Percentiles rank a stretch among this genome's conserved stretches.
These are phyloP conservation scores for Backusella psychrophila DNA, from an alignment of 192 early-diverging fungal genomes.

Conservation along the genomic window DNA sequence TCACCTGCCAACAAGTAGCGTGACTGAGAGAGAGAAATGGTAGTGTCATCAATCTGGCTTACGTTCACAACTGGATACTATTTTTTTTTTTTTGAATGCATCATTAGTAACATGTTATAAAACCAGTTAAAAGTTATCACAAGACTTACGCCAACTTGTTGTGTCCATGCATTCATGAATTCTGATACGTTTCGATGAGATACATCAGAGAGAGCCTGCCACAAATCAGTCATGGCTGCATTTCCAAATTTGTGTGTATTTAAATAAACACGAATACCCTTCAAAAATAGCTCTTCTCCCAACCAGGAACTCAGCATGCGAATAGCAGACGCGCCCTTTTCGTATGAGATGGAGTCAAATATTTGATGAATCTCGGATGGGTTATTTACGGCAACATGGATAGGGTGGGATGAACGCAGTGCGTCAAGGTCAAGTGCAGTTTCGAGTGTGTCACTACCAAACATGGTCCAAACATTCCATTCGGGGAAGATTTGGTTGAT, in stretches of 20 bases:
- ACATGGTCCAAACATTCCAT: conserved; percentile 89
- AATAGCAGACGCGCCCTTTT: conserved; percentile 90
- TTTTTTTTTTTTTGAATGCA: neutral
- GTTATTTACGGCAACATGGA: conserved; percentile 82
- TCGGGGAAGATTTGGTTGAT: conserved; percentile 89
- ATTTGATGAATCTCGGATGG: conserved; percentile 90
- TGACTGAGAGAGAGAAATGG: conserved; percentile 67
- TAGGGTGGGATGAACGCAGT: conserved; percentile 85
- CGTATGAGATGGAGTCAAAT: conserved; percentile 89
- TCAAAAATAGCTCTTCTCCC: conserved; percentile 62
- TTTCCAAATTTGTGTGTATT: conserved; percentile 82
- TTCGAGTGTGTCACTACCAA: conserved; percentile 72
- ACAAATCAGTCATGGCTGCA: conserved; percentile 83
- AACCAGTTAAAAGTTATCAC: neutral
- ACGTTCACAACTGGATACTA: conserved; percentile 79
- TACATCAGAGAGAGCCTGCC: conserved; percentile 72
- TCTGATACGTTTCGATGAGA: conserved; percentile 74
- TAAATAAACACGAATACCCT: conserved; percentile 71
- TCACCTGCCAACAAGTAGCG: conserved; percentile 81
- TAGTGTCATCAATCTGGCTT: conserved; percentile 35
- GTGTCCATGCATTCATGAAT: conserved; percentile 92
- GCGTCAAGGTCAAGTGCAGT: conserved; percentile 77
- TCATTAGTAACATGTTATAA: neutral
- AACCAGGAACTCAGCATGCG: conserved; percentile 84
- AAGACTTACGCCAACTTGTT: conserved; percentile 64